phyloP scores from a whole-genome alignment of 768 basidiomycete genomes.

The Daedalea quercina region DNA sequence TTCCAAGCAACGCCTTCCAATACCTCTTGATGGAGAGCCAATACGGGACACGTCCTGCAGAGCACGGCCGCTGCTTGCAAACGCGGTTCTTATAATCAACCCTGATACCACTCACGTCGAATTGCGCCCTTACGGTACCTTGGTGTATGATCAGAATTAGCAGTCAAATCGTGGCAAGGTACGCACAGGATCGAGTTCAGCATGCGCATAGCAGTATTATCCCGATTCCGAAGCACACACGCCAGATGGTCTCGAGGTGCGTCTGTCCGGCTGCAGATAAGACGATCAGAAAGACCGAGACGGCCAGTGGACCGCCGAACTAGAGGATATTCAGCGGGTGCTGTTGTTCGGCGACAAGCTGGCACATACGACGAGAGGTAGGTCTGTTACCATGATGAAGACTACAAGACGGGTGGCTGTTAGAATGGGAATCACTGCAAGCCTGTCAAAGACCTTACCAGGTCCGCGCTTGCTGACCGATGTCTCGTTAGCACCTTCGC shows the following conservation, averaged over 20 bases:
- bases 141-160: neutral
- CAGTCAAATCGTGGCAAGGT: neutral
- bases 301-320: slow-evolving; percentile 64
- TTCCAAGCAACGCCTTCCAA: slow-evolving; percentile 65
- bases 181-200: slow-evolving; percentile 51
- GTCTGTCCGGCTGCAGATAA: slow-evolving; percentile 58
- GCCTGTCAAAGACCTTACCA: slow-evolving; percentile 24
- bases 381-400: slow-evolving; percentile 74
- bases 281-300: slow-evolving; percentile 60
- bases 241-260: slow-evolving; percentile 60
- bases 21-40: slow-evolving; percentile 51
- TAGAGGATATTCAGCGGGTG: slow-evolving; percentile 16
- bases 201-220: slow-evolving; percentile 64
- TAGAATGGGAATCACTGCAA: slow-evolving; percentile 8
- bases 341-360: neutral
- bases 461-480: slow-evolving; percentile 38
- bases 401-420: slow-evolving; percentile 27
- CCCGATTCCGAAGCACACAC: slow-evolving; percentile 59
- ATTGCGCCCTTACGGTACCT: neutral
- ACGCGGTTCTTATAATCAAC: neutral
- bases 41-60: slow-evolving; percentile 58
- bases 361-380: slow-evolving; percentile 50
- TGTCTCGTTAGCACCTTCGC: slow-evolving; percentile 70
- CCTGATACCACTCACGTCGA: neutral
- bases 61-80: too few relatives aligned